Percentiles rank a stretch among this genome's conserved stretches.
Conservation (phyloP, 2,329 filamentous ascomycete genomes). For the Lachnellula suecica region DNA sequence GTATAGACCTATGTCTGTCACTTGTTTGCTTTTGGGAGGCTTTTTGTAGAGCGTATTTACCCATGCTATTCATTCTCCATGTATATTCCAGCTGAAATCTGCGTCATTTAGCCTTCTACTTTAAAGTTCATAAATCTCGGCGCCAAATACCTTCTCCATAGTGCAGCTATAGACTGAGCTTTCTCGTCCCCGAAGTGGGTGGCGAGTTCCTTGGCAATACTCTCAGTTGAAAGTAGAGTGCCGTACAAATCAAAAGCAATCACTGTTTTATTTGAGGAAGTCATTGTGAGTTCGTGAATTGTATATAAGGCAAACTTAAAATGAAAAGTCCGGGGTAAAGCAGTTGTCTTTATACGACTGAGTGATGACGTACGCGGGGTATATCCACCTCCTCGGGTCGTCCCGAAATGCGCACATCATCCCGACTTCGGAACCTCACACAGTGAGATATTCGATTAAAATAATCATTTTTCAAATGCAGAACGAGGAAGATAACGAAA, state of each 20-base stretch:
- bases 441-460: no score
- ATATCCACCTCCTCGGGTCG: neutral
- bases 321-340: neutral
- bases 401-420: neutral
- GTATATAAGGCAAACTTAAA: neutral
- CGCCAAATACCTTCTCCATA: conserved; percentile 63
- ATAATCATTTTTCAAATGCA: conserved; percentile 1
- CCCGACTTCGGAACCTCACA: no score
- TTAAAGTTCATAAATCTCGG: no score
- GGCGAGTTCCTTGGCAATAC: conserved; percentile 60
- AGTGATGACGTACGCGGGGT: conserved; percentile 19
- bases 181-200: conserved; percentile 56
- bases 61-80: conserved; percentile 75
- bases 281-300: conserved; percentile 11
- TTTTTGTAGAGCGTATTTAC: conserved; percentile 40
- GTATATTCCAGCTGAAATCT: conserved; percentile 73
- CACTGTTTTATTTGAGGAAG: conserved; percentile 39
- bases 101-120: neutral
- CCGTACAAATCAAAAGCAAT: conserved; percentile 77
- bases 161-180: conserved; percentile 53
- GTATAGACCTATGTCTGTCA: conserved; percentile 50
- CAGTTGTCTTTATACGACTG: neutral
- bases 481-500: conserved; percentile 30
- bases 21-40: neutral
- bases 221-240: conserved; percentile 70